phyloP scores from a whole-genome alignment of 2,329 filamentous ascomycete genomes.

The Fusarium subtropicale region DNA sequence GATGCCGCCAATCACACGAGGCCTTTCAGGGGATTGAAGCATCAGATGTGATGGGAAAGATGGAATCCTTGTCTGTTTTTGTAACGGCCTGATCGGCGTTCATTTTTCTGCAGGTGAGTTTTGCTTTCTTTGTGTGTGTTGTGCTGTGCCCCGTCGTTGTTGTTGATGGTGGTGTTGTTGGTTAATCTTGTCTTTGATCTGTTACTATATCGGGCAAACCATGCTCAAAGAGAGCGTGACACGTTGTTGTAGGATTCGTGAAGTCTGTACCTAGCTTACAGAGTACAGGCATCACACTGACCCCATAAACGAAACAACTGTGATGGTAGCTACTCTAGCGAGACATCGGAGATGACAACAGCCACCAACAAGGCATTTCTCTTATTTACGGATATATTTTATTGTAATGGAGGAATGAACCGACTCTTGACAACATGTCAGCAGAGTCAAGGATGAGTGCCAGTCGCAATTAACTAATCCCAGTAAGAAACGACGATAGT shows the following conservation, averaged over 20 bases:
- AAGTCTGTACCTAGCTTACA: slow-evolving; percentile 12
- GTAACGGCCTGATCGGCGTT: slow-evolving; percentile 44
- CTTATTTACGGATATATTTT: background rate
- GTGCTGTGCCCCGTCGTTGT: slow-evolving; percentile 28
- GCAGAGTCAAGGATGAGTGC: slow-evolving; percentile 26
- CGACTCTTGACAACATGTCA: slow-evolving; percentile 22
- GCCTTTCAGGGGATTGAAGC: slow-evolving; percentile 40
- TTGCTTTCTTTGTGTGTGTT: slow-evolving; percentile 18
- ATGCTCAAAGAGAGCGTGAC: slow-evolving; percentile 27
- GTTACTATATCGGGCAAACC: slow-evolving; percentile 23
- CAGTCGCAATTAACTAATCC: slow-evolving; percentile 32
- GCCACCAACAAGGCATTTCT: background rate
- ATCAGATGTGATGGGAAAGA: slow-evolving; percentile 36
- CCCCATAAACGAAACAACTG: slow-evolving; percentile 36
- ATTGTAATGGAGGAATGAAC: slow-evolving; percentile 29
- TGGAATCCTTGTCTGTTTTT: slow-evolving; percentile 40
- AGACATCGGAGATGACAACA: slow-evolving; percentile 35
- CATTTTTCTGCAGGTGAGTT: slow-evolving; percentile 20
- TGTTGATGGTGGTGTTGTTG: background rate
- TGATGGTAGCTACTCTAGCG: slow-evolving; percentile 29
- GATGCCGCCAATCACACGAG: slow-evolving; percentile 42
- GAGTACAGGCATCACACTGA: slow-evolving; percentile 2
- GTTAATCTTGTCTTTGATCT: background rate
- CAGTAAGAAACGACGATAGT: slow-evolving; percentile 19
- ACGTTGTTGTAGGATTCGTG: slow-evolving; percentile 25